Conservation (phyloP, 805 yeast species). For the Ogataea sp. region DNA sequence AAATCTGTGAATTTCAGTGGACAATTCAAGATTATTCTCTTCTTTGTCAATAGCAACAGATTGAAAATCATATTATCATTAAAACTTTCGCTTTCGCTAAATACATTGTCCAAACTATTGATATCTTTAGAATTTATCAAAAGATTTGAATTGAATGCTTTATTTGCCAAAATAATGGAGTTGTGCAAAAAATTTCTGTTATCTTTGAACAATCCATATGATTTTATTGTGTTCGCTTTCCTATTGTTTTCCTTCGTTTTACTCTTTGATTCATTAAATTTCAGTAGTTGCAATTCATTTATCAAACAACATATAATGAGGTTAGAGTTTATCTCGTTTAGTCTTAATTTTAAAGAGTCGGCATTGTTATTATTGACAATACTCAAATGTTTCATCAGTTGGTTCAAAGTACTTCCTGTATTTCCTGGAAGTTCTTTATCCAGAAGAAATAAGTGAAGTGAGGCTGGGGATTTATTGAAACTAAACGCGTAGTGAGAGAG, state of each 20-base stretch:
- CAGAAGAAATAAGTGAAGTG: conserved; percentile 23
- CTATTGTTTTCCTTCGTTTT: too few relatives aligned
- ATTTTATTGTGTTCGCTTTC: too few relatives aligned
- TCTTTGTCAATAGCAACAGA: conserved; percentile 35
- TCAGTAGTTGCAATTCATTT: conserved; percentile 24
- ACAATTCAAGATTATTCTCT: conserved; percentile 40
- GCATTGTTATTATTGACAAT: conserved; percentile 8
- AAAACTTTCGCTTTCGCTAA: neutral
- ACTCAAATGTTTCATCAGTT: conserved; percentile 16
- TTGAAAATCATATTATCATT: conserved; percentile 10
- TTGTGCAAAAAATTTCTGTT: conserved; percentile 40
- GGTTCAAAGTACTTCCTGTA: conserved; percentile 8
- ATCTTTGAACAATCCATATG: conserved; percentile 22
- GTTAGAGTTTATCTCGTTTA: conserved; percentile 11
- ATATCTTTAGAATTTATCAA: neutral
- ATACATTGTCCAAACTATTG: conserved; percentile 5
- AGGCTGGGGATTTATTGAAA: conserved; percentile 33
- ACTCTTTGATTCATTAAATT: conserved; percentile 22
- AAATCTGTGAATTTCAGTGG: conserved; percentile 42
- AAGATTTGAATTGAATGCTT: conserved; percentile 22
- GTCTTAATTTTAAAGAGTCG: neutral
- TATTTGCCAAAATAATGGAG: conserved; percentile 44
- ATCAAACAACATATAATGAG: conserved; percentile 22
- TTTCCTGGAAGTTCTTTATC: conserved; percentile 17
- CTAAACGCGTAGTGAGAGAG: conserved; percentile 34